phyloP scores from a whole-genome alignment of 2,329 filamentous ascomycete species.

The Clonostachys rosea region DNA sequence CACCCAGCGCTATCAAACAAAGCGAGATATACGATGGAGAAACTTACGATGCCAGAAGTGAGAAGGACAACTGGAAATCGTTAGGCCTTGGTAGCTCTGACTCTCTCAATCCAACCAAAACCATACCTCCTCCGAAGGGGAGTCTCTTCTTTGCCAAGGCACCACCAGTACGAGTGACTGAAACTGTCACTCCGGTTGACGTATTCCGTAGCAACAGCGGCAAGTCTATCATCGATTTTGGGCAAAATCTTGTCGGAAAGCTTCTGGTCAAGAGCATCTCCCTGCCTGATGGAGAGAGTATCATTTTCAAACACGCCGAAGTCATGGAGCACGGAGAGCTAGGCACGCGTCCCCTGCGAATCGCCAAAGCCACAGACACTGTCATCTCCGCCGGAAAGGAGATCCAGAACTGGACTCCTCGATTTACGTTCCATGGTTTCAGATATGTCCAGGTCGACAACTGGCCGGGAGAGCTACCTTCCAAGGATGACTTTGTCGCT shows the following conservation, averaged over 20 bases:
- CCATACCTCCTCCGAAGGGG: conserved; percentile 13
- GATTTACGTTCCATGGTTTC: conserved; percentile 48
- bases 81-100: conserved; percentile 3
- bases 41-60: conserved; percentile 32
- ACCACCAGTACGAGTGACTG: conserved; percentile 31
- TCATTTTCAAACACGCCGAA: conserved; percentile 50
- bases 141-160: conserved; percentile 31
- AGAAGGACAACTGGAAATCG: conserved; percentile 30
- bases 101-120: conserved; percentile 13
- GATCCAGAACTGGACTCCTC: background rate
- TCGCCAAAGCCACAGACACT: conserved; percentile 14
- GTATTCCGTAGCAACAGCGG: conserved; percentile 12
- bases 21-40: conserved; percentile 55
- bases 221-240: conserved; percentile 45
- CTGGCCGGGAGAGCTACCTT: conserved; percentile 3
- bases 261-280: background rate
- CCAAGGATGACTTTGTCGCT: conserved; percentile 9
- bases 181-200: conserved; percentile 19
- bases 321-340: conserved; percentile 45
- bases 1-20: conserved; percentile 44
- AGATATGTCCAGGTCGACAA: conserved; percentile 42
- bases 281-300: conserved; percentile 20
- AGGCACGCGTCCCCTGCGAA: conserved; percentile 29
- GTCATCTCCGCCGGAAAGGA: background rate
- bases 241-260: conserved; percentile 52